phyloP scores from a whole-genome alignment of 345 rosid species.

The Mangifera indica region DNA sequence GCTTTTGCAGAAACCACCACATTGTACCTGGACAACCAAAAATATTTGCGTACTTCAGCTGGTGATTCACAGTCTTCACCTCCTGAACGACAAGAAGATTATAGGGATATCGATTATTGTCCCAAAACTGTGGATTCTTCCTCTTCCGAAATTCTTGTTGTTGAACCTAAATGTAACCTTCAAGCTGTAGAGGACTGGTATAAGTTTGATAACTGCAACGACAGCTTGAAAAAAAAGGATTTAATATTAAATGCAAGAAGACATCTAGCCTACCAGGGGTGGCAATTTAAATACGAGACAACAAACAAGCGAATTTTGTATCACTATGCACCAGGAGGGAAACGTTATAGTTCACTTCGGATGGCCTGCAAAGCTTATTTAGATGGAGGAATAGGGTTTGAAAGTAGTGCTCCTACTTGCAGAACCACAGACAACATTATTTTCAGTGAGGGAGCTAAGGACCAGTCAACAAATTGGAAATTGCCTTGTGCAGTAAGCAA shows the following conservation, averaged over 20 bases:
- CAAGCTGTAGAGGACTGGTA: conserved; percentile 46
- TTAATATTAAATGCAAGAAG: conserved; percentile 38
- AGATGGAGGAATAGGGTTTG: conserved; percentile 13
- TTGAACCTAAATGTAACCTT: conserved; percentile 43
- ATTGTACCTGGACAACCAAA: conserved; percentile 20
- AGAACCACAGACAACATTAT: conserved; percentile 11
- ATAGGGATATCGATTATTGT: conserved; percentile 2
- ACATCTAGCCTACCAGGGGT: conserved; percentile 53
- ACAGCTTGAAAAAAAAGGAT: neutral
- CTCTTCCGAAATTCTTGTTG: conserved; percentile 6
- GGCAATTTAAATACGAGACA: conserved; percentile 28
- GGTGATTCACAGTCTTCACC: conserved; percentile 13
- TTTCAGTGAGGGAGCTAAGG: conserved; percentile 12
- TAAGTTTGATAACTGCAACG: conserved; percentile 7
- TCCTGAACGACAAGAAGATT: conserved; percentile 11
- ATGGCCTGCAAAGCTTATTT: conserved; percentile 42
- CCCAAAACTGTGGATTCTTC: conserved; percentile 19
- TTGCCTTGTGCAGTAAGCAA: conserved; percentile 3
- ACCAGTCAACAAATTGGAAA: conserved; percentile 13
- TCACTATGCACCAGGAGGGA: conserved; percentile 43
- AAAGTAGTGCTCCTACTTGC: conserved; percentile 11
- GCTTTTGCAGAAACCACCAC: conserved; percentile 20
- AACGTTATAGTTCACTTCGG: conserved; percentile 37
- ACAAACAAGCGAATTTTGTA: conserved; percentile 25
- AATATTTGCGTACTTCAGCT: neutral